Conservation (phyloP, 768 basidiomycete species). For the Termitomyces sp. region DNA sequence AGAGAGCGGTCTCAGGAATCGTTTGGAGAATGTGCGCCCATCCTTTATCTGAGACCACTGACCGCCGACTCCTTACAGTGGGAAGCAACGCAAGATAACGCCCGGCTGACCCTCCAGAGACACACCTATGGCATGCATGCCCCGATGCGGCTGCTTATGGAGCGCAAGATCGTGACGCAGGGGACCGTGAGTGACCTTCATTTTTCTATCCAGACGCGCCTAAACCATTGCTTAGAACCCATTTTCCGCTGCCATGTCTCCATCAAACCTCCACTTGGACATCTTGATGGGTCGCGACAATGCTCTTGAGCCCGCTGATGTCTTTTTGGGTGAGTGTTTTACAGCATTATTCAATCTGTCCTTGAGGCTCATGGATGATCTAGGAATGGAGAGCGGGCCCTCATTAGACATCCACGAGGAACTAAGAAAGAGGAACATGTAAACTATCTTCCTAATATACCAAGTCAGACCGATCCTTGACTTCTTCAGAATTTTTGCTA, state of each 20-base stretch:
- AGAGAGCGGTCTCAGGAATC: conserved; percentile 53
- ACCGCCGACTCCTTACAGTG: conserved; percentile 49
- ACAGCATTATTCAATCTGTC: neutral
- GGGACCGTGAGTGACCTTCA: conserved; percentile 42
- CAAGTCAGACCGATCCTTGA: conserved; percentile 2
- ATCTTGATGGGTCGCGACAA: conserved; percentile 94
- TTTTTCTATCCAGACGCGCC: neutral
- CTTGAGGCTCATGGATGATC: neutral
- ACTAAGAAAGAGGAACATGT: conserved; percentile 62
- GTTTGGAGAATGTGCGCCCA: conserved; percentile 69
- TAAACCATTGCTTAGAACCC: conserved; percentile 41
- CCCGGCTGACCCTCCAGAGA: conserved; percentile 80
- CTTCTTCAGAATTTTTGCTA: neutral
- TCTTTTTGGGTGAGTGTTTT: conserved; percentile 62
- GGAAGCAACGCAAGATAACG: conserved; percentile 88
- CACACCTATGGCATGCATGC: conserved; percentile 83
- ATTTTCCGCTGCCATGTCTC: conserved; percentile 58
- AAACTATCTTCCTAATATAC: conserved; percentile 17
- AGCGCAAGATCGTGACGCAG: conserved; percentile 74
- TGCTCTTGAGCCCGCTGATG: conserved; percentile 67
- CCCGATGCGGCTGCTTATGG: conserved; percentile 90
- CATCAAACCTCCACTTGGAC: conserved; percentile 83
- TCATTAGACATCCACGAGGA: conserved; percentile 56
- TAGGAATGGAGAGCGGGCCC: conserved; percentile 50
- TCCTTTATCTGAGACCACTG: neutral